phyloP scores from a whole-genome alignment of 2,329 filamentous ascomycete genomes.

The Pseudomassariella vexata region DNA sequence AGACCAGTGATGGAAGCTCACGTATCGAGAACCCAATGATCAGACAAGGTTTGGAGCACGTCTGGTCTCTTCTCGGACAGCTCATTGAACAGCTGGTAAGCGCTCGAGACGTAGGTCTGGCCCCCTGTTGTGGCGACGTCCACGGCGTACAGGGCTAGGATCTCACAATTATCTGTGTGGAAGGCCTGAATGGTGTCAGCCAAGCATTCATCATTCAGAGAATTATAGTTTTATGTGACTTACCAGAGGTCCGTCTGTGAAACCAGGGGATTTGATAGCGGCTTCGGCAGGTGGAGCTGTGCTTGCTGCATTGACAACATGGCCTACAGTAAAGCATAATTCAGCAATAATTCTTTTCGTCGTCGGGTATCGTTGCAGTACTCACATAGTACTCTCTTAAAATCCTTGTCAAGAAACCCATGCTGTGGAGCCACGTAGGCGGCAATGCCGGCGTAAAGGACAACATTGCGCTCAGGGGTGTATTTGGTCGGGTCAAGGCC shows the following conservation, averaged over 20 bases:
- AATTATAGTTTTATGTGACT: too few relatives aligned
- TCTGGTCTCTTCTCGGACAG: constrained; percentile 7
- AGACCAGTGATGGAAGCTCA: constrained; percentile 3
- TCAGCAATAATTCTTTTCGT: too few relatives aligned
- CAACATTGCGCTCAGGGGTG: constrained; percentile 5
- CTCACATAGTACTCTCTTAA: too few relatives aligned
- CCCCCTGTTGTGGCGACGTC: constrained; percentile 9
- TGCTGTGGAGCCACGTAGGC: constrained; percentile 10
- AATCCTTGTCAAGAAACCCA: constrained; percentile 9
- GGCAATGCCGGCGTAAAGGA: constrained; percentile 9
- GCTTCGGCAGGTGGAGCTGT: too few relatives aligned
- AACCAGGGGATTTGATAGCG: too few relatives aligned
- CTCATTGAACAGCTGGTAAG: constrained; percentile 10
- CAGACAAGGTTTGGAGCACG: constrained; percentile 9
- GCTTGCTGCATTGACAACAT: too few relatives aligned
- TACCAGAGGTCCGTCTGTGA: too few relatives aligned
- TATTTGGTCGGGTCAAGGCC: constrained; percentile 10
- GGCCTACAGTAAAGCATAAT: too few relatives aligned
- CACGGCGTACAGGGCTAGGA: constrained; percentile 9
- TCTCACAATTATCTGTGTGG: constrained; percentile 11
- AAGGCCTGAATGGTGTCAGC: constrained; percentile 10
- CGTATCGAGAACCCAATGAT: constrained; percentile 10
- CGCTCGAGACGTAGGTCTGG: constrained; percentile 9
- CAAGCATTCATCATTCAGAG: too few relatives aligned
- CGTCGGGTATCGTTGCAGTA: too few relatives aligned